Base-by-base conservation (phyloP, 2,329 filamentous ascomycete species). In the Colletotrichum sp. region DNA sequence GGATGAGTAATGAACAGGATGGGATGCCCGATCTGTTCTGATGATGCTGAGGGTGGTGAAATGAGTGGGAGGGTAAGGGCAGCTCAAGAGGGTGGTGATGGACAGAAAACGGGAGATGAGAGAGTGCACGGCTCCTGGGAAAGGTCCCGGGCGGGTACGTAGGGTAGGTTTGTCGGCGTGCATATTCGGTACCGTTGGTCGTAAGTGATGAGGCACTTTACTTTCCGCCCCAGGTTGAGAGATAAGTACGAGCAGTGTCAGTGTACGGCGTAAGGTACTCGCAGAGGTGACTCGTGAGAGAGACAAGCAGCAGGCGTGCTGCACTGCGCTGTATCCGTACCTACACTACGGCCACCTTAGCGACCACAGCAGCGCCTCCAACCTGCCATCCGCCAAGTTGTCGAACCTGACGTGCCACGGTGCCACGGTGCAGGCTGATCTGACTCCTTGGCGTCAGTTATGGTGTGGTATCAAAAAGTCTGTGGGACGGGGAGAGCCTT, bases 371-470 rank as follows among this genome's bases (percentile, higher is more conserved):
- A 49, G 34, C 59, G 63, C 63, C 24, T 34, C 26, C 24, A 44
- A 73, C 59, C 71, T 77, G 74, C 71, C 74, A 72, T 73, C 70
- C 62, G 70, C 63, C 62, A 67, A 72, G 63, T 71, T 44, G 69
- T 68, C 59, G 62, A 66, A 72, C 62, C 70, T 72, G 70, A 68
- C 69, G 70, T 72, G 69, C 69, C 69, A 71, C 70, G 52, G 44
- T 65, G 69, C 49, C 72, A 70, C 72, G 52, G 70, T 59, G 64
- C 52, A 65, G 74, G 73, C 70, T 72, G 75, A 76, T 62, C 71
- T 76, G 71, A 71, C 75, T 71, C 62, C 75, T 77, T 71, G 75
- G 71, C 75, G 70, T 73, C 64, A 66, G 44, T 73, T 60, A 36
- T 69, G 66, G 74, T 71, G 71, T 70, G 44, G 74, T 55, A 49